Percentiles rank a stretch among this genome's conserved stretches.
Evolutionary conservation across 805 yeast species (phyloP).

Genomic region (Saturnispora diversa): DNA sequence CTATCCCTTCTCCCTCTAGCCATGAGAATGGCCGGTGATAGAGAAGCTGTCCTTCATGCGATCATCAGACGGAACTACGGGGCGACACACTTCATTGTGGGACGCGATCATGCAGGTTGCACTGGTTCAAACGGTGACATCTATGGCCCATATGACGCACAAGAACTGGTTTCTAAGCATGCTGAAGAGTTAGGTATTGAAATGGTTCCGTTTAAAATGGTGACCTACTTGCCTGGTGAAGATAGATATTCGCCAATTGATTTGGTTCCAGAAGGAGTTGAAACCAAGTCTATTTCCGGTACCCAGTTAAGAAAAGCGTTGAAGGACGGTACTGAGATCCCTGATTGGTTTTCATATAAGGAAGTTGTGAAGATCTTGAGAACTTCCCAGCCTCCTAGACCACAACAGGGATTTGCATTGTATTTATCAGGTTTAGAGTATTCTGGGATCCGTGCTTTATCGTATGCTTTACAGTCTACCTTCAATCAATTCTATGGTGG

Average conservation of each 20-base stretch:
- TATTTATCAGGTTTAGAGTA: constrained; percentile 53
- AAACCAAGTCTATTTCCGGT: constrained; percentile 81
- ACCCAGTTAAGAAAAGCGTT: constrained; percentile 87
- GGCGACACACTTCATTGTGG: constrained; percentile 94
- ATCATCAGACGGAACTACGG: constrained; percentile 94
- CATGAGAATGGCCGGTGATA: constrained; percentile 98
- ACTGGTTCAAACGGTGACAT: constrained; percentile 84
- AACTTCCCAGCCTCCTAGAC: constrained; percentile 89
- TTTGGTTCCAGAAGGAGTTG: constrained; percentile 69
- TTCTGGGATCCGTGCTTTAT: constrained; percentile 55
- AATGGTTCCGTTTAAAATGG: constrained; percentile 95
- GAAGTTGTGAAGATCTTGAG: constrained; percentile 89
- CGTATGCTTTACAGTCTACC: constrained; percentile 81
- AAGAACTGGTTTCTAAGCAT: constrained; percentile 70
- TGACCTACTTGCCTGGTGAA: constrained; percentile 90
- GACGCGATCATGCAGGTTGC: constrained; percentile 98
- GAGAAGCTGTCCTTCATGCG: constrained; percentile 98
- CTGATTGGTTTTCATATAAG: constrained; percentile 96
- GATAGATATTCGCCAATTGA: constrained; percentile 94
- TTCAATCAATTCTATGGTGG: constrained; percentile 84
- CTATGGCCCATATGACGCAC: constrained; percentile 97
- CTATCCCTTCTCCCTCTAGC: constrained; percentile 86
- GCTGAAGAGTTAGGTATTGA: constrained; percentile 75
- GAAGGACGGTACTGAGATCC: constrained; percentile 80
- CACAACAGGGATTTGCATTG: constrained; percentile 78